Evolutionary conservation across 106 monocot species (phyloP), one percentile per base, ranked within the genome.

Genomic region (Acanthochlamys bracteata): DNA sequence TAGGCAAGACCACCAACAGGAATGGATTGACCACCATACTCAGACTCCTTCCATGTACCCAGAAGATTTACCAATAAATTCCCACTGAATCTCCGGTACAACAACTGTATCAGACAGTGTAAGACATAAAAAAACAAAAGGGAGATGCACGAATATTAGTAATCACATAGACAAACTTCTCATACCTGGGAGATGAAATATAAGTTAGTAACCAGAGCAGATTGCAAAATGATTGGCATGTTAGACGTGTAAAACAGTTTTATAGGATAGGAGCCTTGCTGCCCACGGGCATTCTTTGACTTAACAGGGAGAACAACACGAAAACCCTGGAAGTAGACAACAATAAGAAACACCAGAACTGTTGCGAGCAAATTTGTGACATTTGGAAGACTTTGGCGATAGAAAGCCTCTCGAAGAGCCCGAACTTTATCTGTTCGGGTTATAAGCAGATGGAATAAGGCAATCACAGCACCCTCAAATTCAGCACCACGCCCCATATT

Each of bases 381-480:
- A 62, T 79, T 79, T 24, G 79, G 79, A 55, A 79, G 79, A 55
- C 74, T 79, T 27, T 79, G 79, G 16, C 74, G 60, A 41, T 74
- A 74, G 60, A 79, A 79, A 59, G 74, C 79, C 19, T 74, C 79
- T 17, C 79, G 74, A 55, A 79, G 74, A 21, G 79, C 79, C 24
- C 79, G 57, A 19, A 74, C 69, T 45, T 79, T 74, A 64, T 79
- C 74, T 55, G 70, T 79, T 52, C 79, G 79, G 20, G 79, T 74
- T 20, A 79, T 79, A 33, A 74, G 65, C 19, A 79, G 57, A 70
- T 79, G 79, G 51, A 78, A 78, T 43, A 79, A 70, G 24, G 79
- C 74, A 61, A 79, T 74, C 58, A 79, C 79, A 64, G 79, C 79
- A 20, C 79, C 79, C 59, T 79, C 79, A 61, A 79, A 74, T 66